phyloP scores from a whole-genome alignment of 768 basidiomycete genomes.

The Termitomyces eurrhizus region DNA sequence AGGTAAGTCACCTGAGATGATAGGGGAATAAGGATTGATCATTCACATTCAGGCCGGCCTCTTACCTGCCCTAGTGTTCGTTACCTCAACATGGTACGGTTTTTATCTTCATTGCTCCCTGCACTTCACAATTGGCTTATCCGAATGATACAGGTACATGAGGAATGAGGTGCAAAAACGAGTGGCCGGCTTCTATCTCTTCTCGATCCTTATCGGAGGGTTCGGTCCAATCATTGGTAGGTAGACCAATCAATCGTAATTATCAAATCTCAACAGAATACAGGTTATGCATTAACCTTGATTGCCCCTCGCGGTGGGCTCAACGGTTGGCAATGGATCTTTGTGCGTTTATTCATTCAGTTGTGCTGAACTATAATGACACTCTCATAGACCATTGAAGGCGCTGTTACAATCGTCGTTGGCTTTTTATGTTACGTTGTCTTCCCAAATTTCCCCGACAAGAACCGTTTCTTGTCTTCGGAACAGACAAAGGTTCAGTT shows the following conservation, averaged over 20 bases:
- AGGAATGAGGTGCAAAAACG: constrained; percentile 41
- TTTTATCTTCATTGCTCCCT: background rate
- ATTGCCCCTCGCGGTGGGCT: constrained; percentile 14
- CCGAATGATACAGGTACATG: constrained; percentile 24
- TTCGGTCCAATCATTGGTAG: constrained; percentile 24
- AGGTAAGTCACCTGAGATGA: constrained; percentile 22
- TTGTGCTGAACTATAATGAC: background rate
- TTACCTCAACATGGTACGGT: constrained; percentile 34
- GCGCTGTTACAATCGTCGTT: constrained; percentile 20
- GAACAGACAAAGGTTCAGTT: constrained; percentile 29
- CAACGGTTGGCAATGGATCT: constrained; percentile 26
- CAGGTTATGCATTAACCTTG: constrained; percentile 16
- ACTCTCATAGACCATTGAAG: constrained; percentile 21
- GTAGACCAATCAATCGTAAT: background rate
- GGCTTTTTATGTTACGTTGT: constrained; percentile 20
- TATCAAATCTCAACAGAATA: background rate
- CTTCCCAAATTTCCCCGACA: constrained; percentile 24
- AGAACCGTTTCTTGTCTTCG: constrained; percentile 28
- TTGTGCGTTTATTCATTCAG: constrained; percentile 13
- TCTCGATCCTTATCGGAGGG: constrained; percentile 27
- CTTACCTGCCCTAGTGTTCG: constrained; percentile 38
- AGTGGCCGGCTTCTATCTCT: constrained; percentile 29
- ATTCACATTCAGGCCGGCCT: constrained; percentile 29
- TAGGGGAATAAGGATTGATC: background rate
- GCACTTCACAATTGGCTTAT: background rate